Evolutionary conservation across 2,329 filamentous ascomycete genomes (phyloP), one percentile per base, ranked within the genome.

Genomic region (Fusarium sp.): DNA sequence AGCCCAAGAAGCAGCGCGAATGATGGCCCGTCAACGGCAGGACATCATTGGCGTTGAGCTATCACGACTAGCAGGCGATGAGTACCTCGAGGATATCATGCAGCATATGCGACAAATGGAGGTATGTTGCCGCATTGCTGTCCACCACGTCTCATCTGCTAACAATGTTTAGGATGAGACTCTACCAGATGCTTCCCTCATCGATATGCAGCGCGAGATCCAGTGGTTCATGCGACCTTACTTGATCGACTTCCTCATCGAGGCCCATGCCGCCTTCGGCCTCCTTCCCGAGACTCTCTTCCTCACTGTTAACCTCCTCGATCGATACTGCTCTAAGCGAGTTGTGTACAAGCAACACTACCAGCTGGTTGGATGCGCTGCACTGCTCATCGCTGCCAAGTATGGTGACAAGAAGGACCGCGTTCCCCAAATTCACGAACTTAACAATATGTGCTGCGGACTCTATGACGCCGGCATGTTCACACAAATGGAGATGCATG

Each of bases 141-240:
- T 38, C 48, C 29, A 31, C 15, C 39, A 1, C 27, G 25, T 31
- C 37, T 59, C 23, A 51, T 59, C 49, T 63, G 69, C 79, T 84
- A 69, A 79, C 74, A 33, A 64, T 55, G 29, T 46, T 61, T 49
- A 89, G 88, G 89, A 92, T 78, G 93, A 97, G 83, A 98, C 96
- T 33, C 87, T 98, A 74, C 94, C 96, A 60, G 96, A 99, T 82
- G 95, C 97, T 81, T 95, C 95, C 82, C 94, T 97, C 39, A 99
- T 99, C 82, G 96, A 99, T 82, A 98, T 98, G 83, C 96, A 99
- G 84, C 94, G 95, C 74, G 96, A 99, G 87, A 98, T 99, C 72
- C 94, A 98, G 81, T 99, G 96, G 96, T 98, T 97, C 84, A 99
- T 99, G 96, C 88, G 96, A 78, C 96, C 96, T 1, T 98, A 98